These are phyloP conservation scores for Diaporthe citrichinensis DNA, from an alignment of 2,329 filamentous ascomycete genomes.

Conservation along the genomic window DNA sequence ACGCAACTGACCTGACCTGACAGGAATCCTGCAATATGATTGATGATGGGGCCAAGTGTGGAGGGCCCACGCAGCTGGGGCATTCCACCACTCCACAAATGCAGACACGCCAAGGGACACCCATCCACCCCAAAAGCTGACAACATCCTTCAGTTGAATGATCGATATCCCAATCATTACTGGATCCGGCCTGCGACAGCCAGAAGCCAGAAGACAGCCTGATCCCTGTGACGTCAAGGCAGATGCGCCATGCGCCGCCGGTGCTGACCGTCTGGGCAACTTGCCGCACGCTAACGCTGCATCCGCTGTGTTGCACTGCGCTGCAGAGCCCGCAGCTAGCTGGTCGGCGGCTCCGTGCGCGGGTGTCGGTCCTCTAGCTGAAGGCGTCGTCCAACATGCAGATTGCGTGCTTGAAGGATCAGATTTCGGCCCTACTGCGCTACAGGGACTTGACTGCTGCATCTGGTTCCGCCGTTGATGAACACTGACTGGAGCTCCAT, in stretches of 20 bases:
- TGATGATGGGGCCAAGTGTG: slow-evolving; percentile 18
- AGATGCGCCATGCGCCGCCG: neutral
- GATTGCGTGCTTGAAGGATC: slow-evolving; percentile 32
- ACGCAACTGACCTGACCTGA: neutral
- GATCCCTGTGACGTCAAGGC: slow-evolving; percentile 20
- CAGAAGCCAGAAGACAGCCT: neutral
- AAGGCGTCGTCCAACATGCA: slow-evolving; percentile 9
- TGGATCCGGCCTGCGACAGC: neutral
- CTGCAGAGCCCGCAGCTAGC: neutral
- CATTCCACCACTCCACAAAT: neutral
- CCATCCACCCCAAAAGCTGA: neutral
- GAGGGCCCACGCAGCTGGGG: neutral
- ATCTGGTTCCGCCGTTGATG: neutral
- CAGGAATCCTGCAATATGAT: slow-evolving; percentile 6
- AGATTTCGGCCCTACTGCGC: neutral
- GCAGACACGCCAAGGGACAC: neutral
- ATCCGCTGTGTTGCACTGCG: neutral
- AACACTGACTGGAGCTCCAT: neutral
- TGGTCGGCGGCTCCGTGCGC: slow-evolving; percentile 28
- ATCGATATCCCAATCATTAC: neutral
- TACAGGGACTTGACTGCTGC: neutral
- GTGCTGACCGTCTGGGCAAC: neutral
- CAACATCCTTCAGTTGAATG: neutral
- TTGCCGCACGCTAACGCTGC: neutral
- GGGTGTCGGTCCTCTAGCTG: neutral